Conservation (phyloP, 2,329 filamentous ascomycete genomes). For the Ophiostoma triangulosporum region DNA sequence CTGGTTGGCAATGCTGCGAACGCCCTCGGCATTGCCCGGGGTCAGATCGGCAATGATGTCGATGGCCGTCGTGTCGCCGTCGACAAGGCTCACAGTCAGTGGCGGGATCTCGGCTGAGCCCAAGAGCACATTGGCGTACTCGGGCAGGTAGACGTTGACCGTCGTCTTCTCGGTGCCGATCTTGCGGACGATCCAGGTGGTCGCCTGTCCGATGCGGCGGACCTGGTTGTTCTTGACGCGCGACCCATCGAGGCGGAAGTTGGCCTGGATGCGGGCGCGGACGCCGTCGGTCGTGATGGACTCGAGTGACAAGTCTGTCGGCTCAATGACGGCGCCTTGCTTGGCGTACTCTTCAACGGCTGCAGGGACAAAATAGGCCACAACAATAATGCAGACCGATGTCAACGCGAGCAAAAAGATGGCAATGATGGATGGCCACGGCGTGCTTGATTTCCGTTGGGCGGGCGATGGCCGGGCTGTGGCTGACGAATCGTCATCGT, state of each 20-base stretch:
- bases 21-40: conserved; percentile 62
- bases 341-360: conserved; percentile 77
- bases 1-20: conserved; percentile 71
- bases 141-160: conserved; percentile 67
- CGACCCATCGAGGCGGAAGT: conserved; percentile 66
- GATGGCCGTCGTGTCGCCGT: conserved; percentile 62
- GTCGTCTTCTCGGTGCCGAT: conserved; percentile 61
- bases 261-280: conserved; percentile 65
- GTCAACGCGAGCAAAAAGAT: conserved; percentile 50
- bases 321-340: conserved; percentile 67
- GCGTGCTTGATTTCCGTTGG: conserved; percentile 27
- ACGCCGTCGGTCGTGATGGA: conserved; percentile 71
- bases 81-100: conserved; percentile 61
- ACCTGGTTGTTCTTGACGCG: conserved; percentile 59
- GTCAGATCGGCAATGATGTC: conserved; percentile 67
- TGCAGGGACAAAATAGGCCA: conserved; percentile 71
- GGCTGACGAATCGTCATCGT: not conserved
- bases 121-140: conserved; percentile 64
- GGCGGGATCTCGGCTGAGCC: conserved; percentile 66
- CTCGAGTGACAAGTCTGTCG: conserved; percentile 72
- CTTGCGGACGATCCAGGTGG: conserved; percentile 67
- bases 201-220: conserved; percentile 60
- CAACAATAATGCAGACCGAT: conserved; percentile 54
- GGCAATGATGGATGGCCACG: conserved; percentile 71
- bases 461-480: conserved; percentile 14